Percentiles rank a stretch among this genome's conserved stretches.
Conservation (phyloP, 1,284 basidiomycete species). For the Rhodotorula sp. region DNA sequence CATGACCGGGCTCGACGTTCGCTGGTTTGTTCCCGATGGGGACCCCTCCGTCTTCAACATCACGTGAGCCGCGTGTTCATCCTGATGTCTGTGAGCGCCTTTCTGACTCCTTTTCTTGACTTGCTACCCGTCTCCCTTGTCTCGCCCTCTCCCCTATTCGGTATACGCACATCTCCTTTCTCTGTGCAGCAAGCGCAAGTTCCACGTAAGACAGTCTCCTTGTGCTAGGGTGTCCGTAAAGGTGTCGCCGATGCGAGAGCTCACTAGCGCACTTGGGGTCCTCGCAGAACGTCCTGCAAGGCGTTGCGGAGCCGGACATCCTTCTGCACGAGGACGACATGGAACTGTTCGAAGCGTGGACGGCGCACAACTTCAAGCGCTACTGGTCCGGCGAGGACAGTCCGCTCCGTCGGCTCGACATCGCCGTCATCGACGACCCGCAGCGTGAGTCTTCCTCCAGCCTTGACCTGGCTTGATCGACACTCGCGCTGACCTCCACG, state of each 20-base stretch:
- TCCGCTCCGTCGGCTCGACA: conserved; percentile 10
- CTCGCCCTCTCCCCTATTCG: too few species aligned
- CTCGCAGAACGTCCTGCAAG: conserved; percentile 22
- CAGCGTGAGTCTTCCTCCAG: conserved; percentile 12
- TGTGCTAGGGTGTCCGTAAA: too few species aligned
- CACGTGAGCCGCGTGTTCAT: conserved; percentile 12
- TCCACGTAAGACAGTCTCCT: conserved; percentile 1
- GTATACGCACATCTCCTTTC: too few species aligned
- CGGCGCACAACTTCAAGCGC: conserved; percentile 8
- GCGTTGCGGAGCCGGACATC: conserved; percentile 11
- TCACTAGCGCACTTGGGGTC: background rate
- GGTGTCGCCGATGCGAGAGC: too few species aligned
- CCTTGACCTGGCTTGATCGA: too few species aligned
- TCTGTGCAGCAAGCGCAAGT: conserved; percentile 5
- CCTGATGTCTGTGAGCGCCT: too few species aligned
- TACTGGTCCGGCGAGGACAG: conserved; percentile 14
- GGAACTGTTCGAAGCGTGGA: conserved; percentile 18
- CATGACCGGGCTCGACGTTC: conserved; percentile 11
- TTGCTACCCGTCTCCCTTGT: too few species aligned
- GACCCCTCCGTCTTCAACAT: conserved; percentile 23
- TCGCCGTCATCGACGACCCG: conserved; percentile 28
- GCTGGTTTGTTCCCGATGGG: conserved; percentile 22
- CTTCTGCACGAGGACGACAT: conserved; percentile 17
- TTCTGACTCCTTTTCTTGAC: background rate
- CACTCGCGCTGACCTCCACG: background rate